A percentile compares a stretch with the other conserved stretches of the same genome.
phyloP scores from a whole-genome alignment of 2,329 filamentous ascomycete species.

The Aplosporella prunicola region DNA sequence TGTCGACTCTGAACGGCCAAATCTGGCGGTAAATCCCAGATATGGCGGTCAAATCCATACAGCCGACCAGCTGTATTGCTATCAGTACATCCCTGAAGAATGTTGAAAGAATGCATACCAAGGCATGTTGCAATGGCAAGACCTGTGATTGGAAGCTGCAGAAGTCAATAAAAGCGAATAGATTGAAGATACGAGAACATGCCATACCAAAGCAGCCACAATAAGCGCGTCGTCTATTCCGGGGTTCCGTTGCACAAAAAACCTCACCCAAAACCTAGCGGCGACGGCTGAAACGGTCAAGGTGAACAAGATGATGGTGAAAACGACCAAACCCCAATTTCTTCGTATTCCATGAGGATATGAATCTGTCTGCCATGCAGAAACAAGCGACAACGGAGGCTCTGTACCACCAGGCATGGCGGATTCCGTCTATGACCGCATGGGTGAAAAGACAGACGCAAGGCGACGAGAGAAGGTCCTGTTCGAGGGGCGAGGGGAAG shows the following conservation, averaged over 20 bases:
- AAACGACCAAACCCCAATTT: neutral
- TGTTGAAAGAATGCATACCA: neutral
- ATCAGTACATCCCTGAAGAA: neutral
- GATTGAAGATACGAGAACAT: neutral
- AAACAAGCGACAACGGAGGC: constrained; percentile 4
- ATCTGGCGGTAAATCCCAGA: constrained; percentile 5
- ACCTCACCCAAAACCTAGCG: constrained; percentile 1
- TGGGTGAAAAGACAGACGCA: no score
- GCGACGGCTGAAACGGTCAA: neutral
- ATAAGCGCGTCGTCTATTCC: constrained; percentile 6
- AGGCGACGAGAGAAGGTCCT: no score
- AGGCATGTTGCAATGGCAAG: neutral
- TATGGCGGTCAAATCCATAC: constrained; percentile 8
- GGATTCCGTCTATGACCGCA: no score
- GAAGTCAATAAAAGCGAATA: neutral
- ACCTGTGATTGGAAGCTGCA: neutral
- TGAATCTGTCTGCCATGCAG: constrained; percentile 2
- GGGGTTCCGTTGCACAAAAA: neutral
- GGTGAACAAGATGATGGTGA: neutral
- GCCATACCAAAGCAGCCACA: neutral
- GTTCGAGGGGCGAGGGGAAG: no score
- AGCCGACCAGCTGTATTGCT: neutral
- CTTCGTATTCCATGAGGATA: constrained; percentile 4
- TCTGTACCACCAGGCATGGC: constrained; percentile 8
- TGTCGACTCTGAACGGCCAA: no score